Conservation (phyloP, 805 yeast genomes). For the Yamadazyma phyllophila region DNA sequence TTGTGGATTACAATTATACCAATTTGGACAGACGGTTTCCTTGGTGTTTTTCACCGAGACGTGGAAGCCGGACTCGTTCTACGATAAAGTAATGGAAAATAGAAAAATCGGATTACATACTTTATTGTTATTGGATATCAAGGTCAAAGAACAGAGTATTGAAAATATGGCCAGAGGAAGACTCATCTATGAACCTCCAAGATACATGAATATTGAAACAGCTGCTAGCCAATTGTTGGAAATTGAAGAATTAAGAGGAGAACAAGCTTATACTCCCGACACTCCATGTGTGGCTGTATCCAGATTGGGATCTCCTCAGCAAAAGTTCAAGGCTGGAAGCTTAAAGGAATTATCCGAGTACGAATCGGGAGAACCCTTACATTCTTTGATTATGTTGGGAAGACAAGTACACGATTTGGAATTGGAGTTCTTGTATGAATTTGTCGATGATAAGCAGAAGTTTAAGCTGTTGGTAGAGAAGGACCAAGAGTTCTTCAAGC, state of each 20-base stretch:
- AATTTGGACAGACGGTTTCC: conserved; percentile 96
- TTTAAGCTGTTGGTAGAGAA: conserved; percentile 46
- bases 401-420: conserved; percentile 93
- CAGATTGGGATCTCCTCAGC: conserved; percentile 84
- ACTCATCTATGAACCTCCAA: conserved; percentile 90
- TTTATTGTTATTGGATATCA: conserved; percentile 81
- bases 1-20: conserved; percentile 91
- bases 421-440: conserved; percentile 77
- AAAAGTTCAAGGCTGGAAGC: conserved; percentile 81
- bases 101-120: conserved; percentile 91
- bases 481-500: conserved; percentile 72
- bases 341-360: conserved; percentile 72
- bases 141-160: conserved; percentile 94
- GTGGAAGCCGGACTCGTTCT: conserved; percentile 97
- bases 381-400: conserved; percentile 86
- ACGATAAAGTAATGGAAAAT: conserved; percentile 84
- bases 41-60: conserved; percentile 90
- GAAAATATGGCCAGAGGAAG: conserved; percentile 94
- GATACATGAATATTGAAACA: conserved; percentile 90
- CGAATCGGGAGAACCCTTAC: conserved; percentile 93
- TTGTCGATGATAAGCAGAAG: conserved; percentile 57
- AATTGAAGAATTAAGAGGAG: conserved; percentile 74
- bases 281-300: conserved; percentile 95
- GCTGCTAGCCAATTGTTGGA: conserved; percentile 88
- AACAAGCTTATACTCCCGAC: conserved; percentile 74